phyloP scores from a whole-genome alignment of 2,329 filamentous ascomycete genomes.

The Xylaria sp. region DNA sequence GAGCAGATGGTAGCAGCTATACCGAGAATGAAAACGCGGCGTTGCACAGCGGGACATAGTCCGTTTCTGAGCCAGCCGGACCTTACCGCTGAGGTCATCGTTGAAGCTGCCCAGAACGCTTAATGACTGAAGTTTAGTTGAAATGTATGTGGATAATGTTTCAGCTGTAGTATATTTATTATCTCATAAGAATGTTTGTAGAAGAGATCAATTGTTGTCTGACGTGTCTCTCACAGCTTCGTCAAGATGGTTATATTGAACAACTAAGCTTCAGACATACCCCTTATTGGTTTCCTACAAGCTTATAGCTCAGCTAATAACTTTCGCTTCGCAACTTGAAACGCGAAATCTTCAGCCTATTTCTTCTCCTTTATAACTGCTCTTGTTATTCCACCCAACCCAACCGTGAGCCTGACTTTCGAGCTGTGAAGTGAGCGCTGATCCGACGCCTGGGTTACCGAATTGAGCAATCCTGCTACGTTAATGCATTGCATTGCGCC shows the following conservation, averaged over 20 bases:
- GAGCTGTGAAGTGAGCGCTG: neutral
- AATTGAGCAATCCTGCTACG: neutral
- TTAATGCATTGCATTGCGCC: constrained; percentile 14
- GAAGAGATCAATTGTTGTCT: neutral
- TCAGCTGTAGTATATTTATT: neutral
- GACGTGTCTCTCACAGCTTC: neutral
- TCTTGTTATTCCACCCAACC: neutral
- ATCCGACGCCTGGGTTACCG: neutral
- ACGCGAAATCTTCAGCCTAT: neutral
- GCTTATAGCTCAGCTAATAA: neutral
- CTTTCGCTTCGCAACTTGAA: neutral
- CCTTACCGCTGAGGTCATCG: constrained; percentile 19
- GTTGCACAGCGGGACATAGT: constrained; percentile 28
- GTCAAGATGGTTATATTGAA: neutral
- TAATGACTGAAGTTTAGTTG: neutral
- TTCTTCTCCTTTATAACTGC: neutral
- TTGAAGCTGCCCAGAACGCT: constrained; percentile 10
- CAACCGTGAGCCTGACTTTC: neutral
- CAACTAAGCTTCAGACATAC: neutral
- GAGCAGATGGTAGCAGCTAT: constrained; percentile 20
- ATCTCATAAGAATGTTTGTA: neutral
- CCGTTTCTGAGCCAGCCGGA: constrained; percentile 30
- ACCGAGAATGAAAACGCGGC: constrained; percentile 21
- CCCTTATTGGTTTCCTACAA: neutral
- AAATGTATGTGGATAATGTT: neutral